Base-by-base conservation (phyloP, 2,329 filamentous ascomycete species). In the Xylariaceae sp. region DNA sequence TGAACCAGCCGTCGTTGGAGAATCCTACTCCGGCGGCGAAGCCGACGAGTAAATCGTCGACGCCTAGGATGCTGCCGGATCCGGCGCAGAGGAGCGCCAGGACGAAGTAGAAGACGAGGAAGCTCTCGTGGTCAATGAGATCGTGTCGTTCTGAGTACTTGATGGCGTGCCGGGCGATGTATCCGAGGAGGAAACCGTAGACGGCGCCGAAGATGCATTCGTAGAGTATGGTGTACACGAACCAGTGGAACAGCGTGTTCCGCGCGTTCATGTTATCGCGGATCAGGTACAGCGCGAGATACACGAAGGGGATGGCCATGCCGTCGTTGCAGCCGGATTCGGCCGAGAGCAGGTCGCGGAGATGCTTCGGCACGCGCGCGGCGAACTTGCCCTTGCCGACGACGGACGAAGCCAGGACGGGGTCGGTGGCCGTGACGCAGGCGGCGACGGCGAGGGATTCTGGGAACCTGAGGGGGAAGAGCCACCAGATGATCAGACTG, bases 331-430 rank as follows among this genome's bases (percentile, higher is more conserved):
- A 99, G 35, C 94, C 94, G 6, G 94, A 99, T 76, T 99, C 94
- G 58, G 92, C 92, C 3, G 94, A 99, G 11, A 99, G 80, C 55
- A 99, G 73, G 76, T 99, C 94, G 80, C 94, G 85, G 76, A 99
- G 79, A 86, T 99, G 94, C 79, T 97, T 97, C 17, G 94, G 94
- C 3, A 99, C 92, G 64, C 94, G 87, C 77, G 96, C 96, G 42
- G 94, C 93, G 70, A 99, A 99, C 75, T 99, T 99, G 70, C 94
- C 94, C 78, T 97, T 99, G 73, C 94, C 94, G 55, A 99, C 94
- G 57, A 99, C 94, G n/a, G 94, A 99, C 13, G 94, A 97, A 30
- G 94, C 94, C 70, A 99, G 78, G 66, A 99, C 94, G 58, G 94
- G 94, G 76, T 99, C 94, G 3, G 94, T 99, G 51, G 94, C 94